These are phyloP conservation scores for Kwoniella botswanensis DNA, from an alignment of 768 basidiomycete genomes.

Conservation along the genomic window DNA sequence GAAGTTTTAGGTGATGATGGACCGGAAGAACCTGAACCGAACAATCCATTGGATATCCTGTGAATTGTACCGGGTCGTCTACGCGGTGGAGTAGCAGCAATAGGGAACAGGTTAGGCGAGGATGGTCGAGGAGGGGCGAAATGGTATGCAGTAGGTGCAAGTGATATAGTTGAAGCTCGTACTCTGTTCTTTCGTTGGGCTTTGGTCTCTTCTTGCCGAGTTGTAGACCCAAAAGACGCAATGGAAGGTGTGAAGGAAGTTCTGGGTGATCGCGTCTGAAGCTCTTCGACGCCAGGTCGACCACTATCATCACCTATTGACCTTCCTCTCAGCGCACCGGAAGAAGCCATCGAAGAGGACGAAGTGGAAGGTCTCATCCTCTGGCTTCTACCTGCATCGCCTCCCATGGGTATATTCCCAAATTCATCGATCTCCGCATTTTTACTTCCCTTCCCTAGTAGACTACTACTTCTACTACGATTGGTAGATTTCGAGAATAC, in stretches of 20 bases:
- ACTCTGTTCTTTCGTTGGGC: conserved; percentile 23
- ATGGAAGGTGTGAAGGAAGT: conserved; percentile 37
- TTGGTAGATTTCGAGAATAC: conserved; percentile 35
- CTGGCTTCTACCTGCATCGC: conserved; percentile 2
- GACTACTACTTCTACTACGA: conserved; percentile 32
- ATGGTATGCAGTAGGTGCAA: conserved; percentile 30
- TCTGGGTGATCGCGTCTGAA: conserved; percentile 27
- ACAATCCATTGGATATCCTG: conserved; percentile 41
- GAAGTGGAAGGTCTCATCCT: conserved; percentile 24
- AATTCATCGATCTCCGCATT: conserved; percentile 39
- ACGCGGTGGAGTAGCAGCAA: conserved; percentile 45
- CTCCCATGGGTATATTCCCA: conserved; percentile 24
- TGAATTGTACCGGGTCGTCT: conserved; percentile 41
- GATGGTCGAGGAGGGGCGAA: conserved; percentile 24
- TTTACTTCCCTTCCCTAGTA: conserved; percentile 25
- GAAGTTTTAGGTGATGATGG: conserved; percentile 39
- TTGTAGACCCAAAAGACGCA: conserved; percentile 26
- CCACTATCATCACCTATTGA: conserved; percentile 19
- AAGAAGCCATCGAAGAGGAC: conserved; percentile 25
- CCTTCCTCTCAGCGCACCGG: conserved; percentile 15
- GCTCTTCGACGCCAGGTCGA: background rate
- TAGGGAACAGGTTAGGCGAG: conserved; percentile 39
- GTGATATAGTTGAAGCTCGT: conserved; percentile 48
- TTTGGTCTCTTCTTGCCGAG: conserved; percentile 4
- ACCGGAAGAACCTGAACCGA: conserved; percentile 29